A percentile compares a stretch with the other conserved stretches of the same genome.
These are phyloP conservation scores for Anisogramma anomala DNA, from an alignment of 2,329 filamentous ascomycete species.

Conservation along the genomic window DNA sequence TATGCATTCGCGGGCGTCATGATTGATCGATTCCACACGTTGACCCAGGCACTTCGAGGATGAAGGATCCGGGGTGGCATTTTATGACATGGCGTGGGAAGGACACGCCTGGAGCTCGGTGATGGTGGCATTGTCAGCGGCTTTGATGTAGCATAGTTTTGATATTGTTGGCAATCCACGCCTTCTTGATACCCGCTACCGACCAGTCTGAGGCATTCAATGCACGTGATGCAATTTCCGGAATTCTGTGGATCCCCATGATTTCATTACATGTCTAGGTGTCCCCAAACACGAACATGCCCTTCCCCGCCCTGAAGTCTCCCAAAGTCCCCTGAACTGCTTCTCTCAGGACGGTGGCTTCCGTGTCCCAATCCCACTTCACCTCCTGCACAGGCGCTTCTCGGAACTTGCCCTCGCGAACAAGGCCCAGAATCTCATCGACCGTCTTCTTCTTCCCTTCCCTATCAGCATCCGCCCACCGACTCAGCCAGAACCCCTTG, in stretches of 20 bases:
- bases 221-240: too few species aligned
- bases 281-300: conserved; percentile 70
- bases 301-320: conserved; percentile 80
- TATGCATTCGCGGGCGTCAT: conserved; percentile 85
- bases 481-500: conserved; percentile 88
- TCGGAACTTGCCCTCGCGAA: conserved; percentile 63
- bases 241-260: too few species aligned
- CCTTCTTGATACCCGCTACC: background rate
- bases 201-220: too few species aligned
- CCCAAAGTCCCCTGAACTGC: conserved; percentile 74
- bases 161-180: background rate
- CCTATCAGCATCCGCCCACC: conserved; percentile 69
- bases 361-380: conserved; percentile 72
- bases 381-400: conserved; percentile 77
- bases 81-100: background rate
- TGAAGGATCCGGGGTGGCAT: conserved; percentile 23
- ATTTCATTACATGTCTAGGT: too few species aligned
- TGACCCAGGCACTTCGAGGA: conserved; percentile 84
- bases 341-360: conserved; percentile 53
- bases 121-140: background rate
- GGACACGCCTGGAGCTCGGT: background rate
- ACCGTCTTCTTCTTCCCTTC: conserved; percentile 68
- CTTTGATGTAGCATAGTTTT: background rate
- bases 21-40: conserved; percentile 87
- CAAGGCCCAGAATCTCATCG: conserved; percentile 70